Base-by-base conservation (phyloP, 441 rosid genomes). In the Macaranga tanarius region DNA sequence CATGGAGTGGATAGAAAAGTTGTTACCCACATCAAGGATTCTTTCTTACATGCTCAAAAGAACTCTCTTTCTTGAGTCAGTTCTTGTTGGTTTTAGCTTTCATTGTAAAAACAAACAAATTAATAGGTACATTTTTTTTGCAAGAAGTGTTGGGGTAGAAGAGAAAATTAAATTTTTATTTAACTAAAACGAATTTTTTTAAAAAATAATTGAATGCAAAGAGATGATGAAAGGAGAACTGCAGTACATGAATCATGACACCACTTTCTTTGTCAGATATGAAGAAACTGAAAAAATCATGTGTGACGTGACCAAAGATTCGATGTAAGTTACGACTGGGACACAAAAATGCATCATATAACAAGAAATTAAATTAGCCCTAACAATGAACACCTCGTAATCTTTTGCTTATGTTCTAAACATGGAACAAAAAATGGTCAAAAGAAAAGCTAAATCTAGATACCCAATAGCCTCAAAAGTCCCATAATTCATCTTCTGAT, bases 281-380 rank as follows among this genome's bases (percentile, higher is more conserved):
- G 73, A 82, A 79, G 84, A 70, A 64, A 83, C 77, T 77, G 77
- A 71, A 79, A 31, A 80, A 87, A 84, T 80, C 82, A 73, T 62
- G 73, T 76, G 78, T 89, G 97, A 89, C 88, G 92, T 85, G 85
- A 85, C 87, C 85, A 86, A 83, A 88, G 90, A 89, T 91, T 88
- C 86, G 66, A 45, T 19, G 22, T 56, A 23, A 56, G 22, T 8
- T 80, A 54, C 73, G 79, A 71, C 84, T 68, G 73, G 76, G 77
- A 80, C 80, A 82, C 72, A 71, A 58, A 72, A 75, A 69, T 77
- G 60, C 75, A 80, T 65, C 79, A 74, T 81, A 80, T 79, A 44
- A 42, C 50, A 63, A 64, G 20, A 69, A 58, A 25, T 45, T 45
- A 73, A 80, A 25, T 45, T 45, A 73, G 79, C 84, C 87, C 83